phyloP scores from a whole-genome alignment of 2,329 filamentous ascomycete species.

The Alternaria infectoria region DNA sequence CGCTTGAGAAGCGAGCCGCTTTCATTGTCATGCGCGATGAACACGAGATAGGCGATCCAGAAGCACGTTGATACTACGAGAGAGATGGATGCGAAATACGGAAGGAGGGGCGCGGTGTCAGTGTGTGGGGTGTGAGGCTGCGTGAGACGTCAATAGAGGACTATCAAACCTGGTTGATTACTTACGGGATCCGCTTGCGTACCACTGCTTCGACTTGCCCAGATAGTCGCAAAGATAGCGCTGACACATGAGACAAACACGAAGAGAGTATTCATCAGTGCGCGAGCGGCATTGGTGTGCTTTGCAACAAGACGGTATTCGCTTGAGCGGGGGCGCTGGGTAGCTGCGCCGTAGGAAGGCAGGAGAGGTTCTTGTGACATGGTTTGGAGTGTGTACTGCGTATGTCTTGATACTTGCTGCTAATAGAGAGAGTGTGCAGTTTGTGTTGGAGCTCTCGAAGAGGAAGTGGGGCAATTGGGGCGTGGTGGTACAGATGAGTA shows the following conservation, averaged over 20 bases:
- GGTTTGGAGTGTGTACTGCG: background rate
- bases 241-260: background rate
- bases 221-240: background rate
- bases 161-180: too few relatives aligned
- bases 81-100: background rate
- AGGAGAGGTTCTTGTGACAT: background rate
- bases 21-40: background rate
- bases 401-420: background rate
- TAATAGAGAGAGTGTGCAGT: background rate
- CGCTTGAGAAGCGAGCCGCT: background rate
- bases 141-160: background rate
- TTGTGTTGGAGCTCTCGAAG: background rate
- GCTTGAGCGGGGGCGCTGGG: background rate
- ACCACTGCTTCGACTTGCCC: background rate
- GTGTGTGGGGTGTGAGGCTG: background rate
- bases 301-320: background rate
- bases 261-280: background rate
- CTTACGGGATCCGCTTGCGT: background rate
- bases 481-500: background rate
- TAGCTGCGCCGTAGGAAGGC: background rate
- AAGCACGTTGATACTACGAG: background rate
- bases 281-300: background rate
- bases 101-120: background rate
- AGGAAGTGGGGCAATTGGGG: background rate
- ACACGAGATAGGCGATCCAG: background rate